These are phyloP conservation scores for Penicillium pancosmium DNA, from an alignment of 495 filamentous ascomycete species.

Conservation along the genomic window DNA sequence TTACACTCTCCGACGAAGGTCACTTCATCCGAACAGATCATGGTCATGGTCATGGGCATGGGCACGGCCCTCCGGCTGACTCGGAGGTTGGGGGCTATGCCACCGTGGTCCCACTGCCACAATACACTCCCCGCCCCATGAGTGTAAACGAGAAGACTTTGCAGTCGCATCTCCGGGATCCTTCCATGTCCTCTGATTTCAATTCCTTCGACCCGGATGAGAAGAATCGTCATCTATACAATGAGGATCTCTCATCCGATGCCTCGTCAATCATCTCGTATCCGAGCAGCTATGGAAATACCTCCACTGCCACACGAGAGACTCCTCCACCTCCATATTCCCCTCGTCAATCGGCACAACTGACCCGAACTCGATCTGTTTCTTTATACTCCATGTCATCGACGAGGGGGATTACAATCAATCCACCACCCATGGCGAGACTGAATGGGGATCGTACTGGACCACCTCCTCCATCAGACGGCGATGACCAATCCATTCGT, in stretches of 20 bases:
- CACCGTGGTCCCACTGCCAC: constrained; percentile 41
- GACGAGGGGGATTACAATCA: constrained; percentile 26
- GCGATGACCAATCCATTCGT: constrained; percentile 29
- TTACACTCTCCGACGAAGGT: constrained; percentile 24
- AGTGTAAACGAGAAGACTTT: constrained; percentile 49
- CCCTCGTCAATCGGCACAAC: constrained; percentile 30
- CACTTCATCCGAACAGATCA: constrained; percentile 26
- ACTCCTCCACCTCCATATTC: constrained; percentile 52
- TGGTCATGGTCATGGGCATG: background rate
- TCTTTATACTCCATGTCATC: constrained; percentile 43
- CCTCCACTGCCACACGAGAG: constrained; percentile 49
- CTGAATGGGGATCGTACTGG: constrained; percentile 30
- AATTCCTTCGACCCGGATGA: constrained; percentile 28
- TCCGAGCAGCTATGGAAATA: constrained; percentile 52
- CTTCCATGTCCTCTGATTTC: constrained; percentile 34
- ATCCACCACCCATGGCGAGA: constrained; percentile 31
- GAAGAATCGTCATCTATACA: constrained; percentile 35
- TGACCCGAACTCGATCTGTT: constrained; percentile 37
- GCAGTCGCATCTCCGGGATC: constrained; percentile 41
- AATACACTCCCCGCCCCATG: constrained; percentile 46
- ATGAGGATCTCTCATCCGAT: constrained; percentile 41
- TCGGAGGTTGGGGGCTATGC: constrained; percentile 36
- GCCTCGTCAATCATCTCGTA: constrained; percentile 48
- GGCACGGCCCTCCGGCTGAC: constrained; percentile 25
- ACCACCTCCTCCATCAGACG: constrained; percentile 28